Base-by-base conservation (phyloP, 805 yeast species). In the Saccharomycopsis babjevae region DNA sequence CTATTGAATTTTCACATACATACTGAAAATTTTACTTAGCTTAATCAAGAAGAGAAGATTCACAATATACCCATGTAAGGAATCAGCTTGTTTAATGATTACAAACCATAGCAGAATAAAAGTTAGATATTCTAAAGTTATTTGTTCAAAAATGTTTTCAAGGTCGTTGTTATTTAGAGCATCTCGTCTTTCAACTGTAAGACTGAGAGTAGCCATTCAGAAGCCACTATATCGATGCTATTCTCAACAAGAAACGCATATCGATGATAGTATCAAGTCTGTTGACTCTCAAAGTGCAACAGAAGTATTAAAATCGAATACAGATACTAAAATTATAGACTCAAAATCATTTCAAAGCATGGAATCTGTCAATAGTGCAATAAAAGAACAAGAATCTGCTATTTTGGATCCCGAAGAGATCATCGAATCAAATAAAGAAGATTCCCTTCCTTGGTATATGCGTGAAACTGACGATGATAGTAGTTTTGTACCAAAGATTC, bases 401-500 rank as follows among this genome's bases (percentile, higher is more conserved):
- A 16, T 7, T 25, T 13, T 50, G 4, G 36, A 22, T 13, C 18
- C 11, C 5, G 36, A 50, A 16, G 54, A 50, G 11, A 50, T 18
- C 22, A n/a, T 6, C 7, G 15, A 15, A 15, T 43, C n/a, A 36
- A 36, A 13, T 30, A 25, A 59, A 3, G 61, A 60, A 18, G 39
- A 43, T 18, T 25, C 39, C 28, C 66, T 72, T 0, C 90, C 91
- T 0, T 85, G 91, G 91, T 85, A 85, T 64, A 71, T 85, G 58
- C 74, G 84, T 57, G 77, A 77, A 43, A 71, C 68, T 6, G 76
- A 76, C 1, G 69, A 78, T 42, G 63, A 66, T 74, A 1, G 73
- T 72, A 57, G 69, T 72, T 55, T 68, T 69, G 20, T 42, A 5
- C 59, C 60, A 25, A 30, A 34, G 32, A 56, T 59, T 18, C 52